phyloP scores from a whole-genome alignment of 495 filamentous ascomycete species.

The Collariella sp. region DNA sequence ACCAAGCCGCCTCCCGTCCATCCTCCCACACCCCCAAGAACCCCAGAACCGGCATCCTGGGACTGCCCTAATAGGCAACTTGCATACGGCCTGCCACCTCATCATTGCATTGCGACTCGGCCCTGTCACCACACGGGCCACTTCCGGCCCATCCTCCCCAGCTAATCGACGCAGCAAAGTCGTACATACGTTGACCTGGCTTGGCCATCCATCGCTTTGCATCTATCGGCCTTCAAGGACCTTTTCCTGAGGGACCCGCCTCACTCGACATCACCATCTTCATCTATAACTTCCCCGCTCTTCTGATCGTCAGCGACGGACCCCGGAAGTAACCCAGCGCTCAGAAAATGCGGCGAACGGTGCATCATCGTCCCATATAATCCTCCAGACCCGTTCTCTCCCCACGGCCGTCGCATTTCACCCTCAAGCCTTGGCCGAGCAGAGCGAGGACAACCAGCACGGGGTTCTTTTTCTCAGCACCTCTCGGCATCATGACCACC shows the following conservation, averaged over 20 bases:
- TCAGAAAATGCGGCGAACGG: conserved; percentile 24
- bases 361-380: conserved; percentile 16
- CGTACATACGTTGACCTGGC: conserved; percentile 20
- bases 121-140: conserved; percentile 26
- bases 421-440: neutral
- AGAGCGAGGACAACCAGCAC: neutral
- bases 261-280: conserved; percentile 10
- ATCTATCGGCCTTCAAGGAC: conserved; percentile 18
- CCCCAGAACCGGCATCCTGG: conserved; percentile 16
- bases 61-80: conserved; percentile 25
- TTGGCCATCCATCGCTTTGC: conserved; percentile 24
- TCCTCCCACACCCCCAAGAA: conserved; percentile 11
- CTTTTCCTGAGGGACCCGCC: conserved; percentile 7
- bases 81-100: conserved; percentile 32
- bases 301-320: conserved; percentile 5
- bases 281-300: conserved; percentile 22
- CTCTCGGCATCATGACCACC: conserved; percentile 18
- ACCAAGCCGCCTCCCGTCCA: neutral
- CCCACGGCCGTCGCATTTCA: conserved; percentile 3
- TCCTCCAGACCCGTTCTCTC: conserved; percentile 10
- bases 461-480: neutral
- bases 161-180: conserved; percentile 18
- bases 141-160: conserved; percentile 25
- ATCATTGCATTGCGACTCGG: conserved; percentile 28
- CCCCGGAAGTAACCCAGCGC: conserved; percentile 5